A percentile compares a stretch with the other conserved stretches of the same genome.
phyloP scores from a whole-genome alignment of 768 basidiomycete species.

The Rhodotorula paludigena region DNA sequence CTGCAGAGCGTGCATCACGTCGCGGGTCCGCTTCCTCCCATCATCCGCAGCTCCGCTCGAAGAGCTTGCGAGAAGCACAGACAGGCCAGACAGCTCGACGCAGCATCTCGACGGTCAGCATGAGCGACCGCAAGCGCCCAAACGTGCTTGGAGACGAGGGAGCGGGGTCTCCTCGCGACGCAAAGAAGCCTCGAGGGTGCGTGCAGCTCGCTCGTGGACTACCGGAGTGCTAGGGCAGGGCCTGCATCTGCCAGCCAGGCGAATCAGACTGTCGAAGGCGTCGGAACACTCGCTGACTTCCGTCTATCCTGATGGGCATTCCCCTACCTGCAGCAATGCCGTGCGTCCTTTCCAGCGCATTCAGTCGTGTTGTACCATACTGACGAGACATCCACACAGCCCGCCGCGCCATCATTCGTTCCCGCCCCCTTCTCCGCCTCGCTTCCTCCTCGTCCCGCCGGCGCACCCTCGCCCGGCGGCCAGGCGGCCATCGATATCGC shows the following conservation, averaged over 20 bases:
- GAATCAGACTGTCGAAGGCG: not conserved
- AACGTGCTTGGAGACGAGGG: slow-evolving; percentile 28
- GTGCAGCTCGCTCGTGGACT: no score
- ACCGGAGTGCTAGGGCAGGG: no score
- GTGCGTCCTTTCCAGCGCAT: no score
- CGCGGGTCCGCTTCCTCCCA: not conserved
- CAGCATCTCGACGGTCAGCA: no score
- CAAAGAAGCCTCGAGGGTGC: slow-evolving; percentile 35
- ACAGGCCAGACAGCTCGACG: no score
- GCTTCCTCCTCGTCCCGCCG: slow-evolving; percentile 16
- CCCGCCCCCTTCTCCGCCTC: slow-evolving; percentile 15
- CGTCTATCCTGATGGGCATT: not conserved
- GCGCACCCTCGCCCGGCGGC: slow-evolving; percentile 56
- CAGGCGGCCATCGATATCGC: slow-evolving; percentile 62
- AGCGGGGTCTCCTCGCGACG: not conserved
- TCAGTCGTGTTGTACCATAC: no score
- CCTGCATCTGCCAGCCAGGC: not conserved
- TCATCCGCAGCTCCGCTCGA: not conserved
- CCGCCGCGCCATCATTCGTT: slow-evolving; percentile 20
- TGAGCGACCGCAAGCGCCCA: slow-evolving; percentile 29
- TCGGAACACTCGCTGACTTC: not conserved
- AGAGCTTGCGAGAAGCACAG: not conserved
- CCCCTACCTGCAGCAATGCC: slow-evolving; percentile 14
- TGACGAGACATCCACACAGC: slow-evolving; percentile 3
- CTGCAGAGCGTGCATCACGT: not conserved